A percentile compares a stretch with the other conserved stretches of the same genome.
These are phyloP conservation scores for Apophysomyces sp. DNA, from an alignment of 371 early-diverging fungal genomes.

Conservation along the genomic window DNA sequence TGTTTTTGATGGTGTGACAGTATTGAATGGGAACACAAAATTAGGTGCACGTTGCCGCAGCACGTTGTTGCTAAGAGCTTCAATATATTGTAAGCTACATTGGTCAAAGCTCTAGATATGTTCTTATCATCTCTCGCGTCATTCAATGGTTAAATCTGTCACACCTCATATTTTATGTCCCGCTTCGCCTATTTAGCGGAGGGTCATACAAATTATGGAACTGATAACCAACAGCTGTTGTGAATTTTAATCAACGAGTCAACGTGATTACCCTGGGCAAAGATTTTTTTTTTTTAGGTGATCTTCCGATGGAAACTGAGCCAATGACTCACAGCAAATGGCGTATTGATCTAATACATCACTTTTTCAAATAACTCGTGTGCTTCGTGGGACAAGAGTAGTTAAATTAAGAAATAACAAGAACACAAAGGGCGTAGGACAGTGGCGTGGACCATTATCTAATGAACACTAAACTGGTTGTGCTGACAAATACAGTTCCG, in stretches of 20 bases:
- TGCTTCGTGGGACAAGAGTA: not conserved
- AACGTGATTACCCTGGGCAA: not conserved
- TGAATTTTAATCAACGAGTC: not conserved
- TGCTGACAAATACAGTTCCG: not conserved
- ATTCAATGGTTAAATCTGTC: not conserved
- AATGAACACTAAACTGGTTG: not conserved
- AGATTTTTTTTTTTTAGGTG: not conserved
- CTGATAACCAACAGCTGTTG: too few relatives aligned
- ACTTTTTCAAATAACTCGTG: not conserved
- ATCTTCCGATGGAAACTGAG: not conserved
- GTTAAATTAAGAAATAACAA: not conserved
- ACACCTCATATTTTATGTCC: not conserved
- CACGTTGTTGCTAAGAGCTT: not conserved
- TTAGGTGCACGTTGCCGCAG: conserved; percentile 1
- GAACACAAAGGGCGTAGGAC: not conserved
- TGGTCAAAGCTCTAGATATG: not conserved
- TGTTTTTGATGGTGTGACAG: not conserved
- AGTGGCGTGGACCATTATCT: not conserved
- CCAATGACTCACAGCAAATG: not conserved
- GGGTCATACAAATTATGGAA: not conserved
- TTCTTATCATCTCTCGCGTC: not conserved
- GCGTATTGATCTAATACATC: not conserved
- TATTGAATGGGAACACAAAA: not conserved
- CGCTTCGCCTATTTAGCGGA: not conserved
- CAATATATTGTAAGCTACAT: not conserved